Evolutionary conservation across 1,284 basidiomycete genomes (phyloP).

Genomic region (Taiwanofungus camphoratus): DNA sequence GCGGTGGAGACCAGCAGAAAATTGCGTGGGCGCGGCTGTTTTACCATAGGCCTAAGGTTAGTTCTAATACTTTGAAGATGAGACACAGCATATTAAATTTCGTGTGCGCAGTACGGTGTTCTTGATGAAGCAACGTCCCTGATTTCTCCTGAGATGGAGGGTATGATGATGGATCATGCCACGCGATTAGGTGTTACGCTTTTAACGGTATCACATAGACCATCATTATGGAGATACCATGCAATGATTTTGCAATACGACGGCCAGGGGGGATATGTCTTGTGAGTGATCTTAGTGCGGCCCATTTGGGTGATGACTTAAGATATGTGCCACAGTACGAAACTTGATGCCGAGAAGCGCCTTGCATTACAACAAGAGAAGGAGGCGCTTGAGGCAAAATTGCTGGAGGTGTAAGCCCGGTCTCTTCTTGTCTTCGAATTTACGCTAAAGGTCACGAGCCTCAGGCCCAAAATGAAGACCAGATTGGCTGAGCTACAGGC

Average conservation of each 20-base stretch:
- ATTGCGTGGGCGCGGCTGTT: constrained; percentile 97
- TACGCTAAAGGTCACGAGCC: too few relatives aligned
- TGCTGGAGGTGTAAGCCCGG: constrained; percentile 69
- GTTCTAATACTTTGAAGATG: constrained; percentile 8
- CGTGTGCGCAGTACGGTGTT: constrained; percentile 76
- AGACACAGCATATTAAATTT: not conserved
- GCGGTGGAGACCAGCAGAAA: constrained; percentile 85
- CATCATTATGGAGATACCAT: constrained; percentile 95
- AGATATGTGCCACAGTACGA: constrained; percentile 60
- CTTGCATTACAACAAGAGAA: constrained; percentile 94
- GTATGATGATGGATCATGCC: constrained; percentile 93
- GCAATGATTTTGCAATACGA: constrained; percentile 88
- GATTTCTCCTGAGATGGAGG: constrained; percentile 91
- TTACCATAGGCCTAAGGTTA: constrained; percentile 89
- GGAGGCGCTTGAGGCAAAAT: constrained; percentile 72
- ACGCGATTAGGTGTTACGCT: constrained; percentile 84
- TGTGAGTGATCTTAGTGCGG: constrained; percentile 48
- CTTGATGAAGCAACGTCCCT: constrained; percentile 95
- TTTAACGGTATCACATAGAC: constrained; percentile 87
- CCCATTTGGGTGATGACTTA: not conserved
- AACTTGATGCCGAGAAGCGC: constrained; percentile 88
- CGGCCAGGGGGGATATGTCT: constrained; percentile 77
- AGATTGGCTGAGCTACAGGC: constrained; percentile 68
- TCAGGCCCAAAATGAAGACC: constrained; percentile 75
- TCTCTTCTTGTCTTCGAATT: not conserved